Percentiles rank a stretch among this genome's conserved stretches.
These are phyloP conservation scores for Saccharomyces mikatae DNA, from an alignment of 805 yeast species.

Conservation along the genomic window DNA sequence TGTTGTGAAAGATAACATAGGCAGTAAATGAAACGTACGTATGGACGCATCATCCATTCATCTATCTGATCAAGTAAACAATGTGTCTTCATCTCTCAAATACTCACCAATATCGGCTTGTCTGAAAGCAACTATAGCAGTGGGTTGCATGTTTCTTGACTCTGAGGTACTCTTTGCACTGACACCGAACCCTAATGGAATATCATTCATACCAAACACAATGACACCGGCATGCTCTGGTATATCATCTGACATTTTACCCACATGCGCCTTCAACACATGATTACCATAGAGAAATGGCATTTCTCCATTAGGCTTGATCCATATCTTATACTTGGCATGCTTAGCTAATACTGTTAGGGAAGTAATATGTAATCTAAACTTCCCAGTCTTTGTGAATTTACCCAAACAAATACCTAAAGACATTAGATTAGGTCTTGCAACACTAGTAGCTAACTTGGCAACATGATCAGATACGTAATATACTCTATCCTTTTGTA, in stretches of 20 bases:
- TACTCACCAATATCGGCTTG: conserved; percentile 98
- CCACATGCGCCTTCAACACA: conserved; percentile 91
- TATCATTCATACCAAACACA: conserved; percentile 83
- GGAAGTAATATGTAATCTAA: conserved; percentile 90
- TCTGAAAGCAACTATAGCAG: conserved; percentile 89
- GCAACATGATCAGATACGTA: conserved; percentile 80
- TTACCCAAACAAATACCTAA: conserved; percentile 91
- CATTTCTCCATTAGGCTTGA: conserved; percentile 96
- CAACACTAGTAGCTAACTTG: conserved; percentile 80
- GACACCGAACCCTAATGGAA: conserved; percentile 92
- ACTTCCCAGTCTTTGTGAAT: conserved; percentile 95
- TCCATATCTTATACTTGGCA: conserved; percentile 93
- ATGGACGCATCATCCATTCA: background rate
- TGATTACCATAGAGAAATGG: conserved; percentile 95
- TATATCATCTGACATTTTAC: conserved; percentile 93
- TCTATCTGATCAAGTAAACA: conserved; percentile 53
- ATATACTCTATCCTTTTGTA: conserved; percentile 94
- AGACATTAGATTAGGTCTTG: conserved; percentile 85
- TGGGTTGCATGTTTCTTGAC: conserved; percentile 81
- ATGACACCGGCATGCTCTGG: conserved; percentile 97
- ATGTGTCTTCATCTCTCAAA: conserved; percentile 93
- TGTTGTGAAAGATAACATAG: background rate
- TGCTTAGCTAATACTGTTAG: conserved; percentile 72
- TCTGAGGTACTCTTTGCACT: conserved; percentile 87
- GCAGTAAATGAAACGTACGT: background rate